Conservation (phyloP, 2,329 filamentous ascomycete genomes). For the Venturia aucupariae region DNA sequence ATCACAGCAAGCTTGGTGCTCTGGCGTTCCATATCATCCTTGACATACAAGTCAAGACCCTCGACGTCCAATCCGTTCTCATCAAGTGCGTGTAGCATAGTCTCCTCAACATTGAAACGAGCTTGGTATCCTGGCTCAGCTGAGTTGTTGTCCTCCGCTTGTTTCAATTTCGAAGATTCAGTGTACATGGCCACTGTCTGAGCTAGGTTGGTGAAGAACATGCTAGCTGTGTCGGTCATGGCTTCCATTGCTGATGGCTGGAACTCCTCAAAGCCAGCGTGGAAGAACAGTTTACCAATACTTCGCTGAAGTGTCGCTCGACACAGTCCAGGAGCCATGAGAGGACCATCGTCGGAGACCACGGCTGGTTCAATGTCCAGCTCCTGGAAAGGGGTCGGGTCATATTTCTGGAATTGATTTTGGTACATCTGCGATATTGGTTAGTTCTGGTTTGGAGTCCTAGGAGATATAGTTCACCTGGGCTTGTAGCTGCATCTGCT, state of each 20-base stretch:
- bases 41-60: conserved; percentile 73
- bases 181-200: conserved; percentile 72
- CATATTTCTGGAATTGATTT: conserved; percentile 96
- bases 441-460: conserved; percentile 34
- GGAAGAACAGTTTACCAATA: conserved; percentile 90
- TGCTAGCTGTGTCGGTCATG: conserved; percentile 77
- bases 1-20: conserved; percentile 69
- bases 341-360: conserved; percentile 75
- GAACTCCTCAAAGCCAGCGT: conserved; percentile 92
- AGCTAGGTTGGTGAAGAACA: conserved; percentile 81
- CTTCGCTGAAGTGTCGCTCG: conserved; percentile 80
- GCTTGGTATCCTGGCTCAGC: conserved; percentile 44
- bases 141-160: conserved; percentile 22
- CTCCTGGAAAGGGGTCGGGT: conserved; percentile 80
- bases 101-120: conserved; percentile 73
- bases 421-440: conserved; percentile 56
- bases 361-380: conserved; percentile 82
- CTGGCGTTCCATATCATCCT: conserved; percentile 85
- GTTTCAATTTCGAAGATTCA: conserved; percentile 37
- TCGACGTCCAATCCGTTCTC: conserved; percentile 79
- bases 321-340: conserved; percentile 76
- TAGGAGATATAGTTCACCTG: conserved; percentile 44
- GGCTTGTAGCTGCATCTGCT: conserved; percentile 98
- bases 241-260: conserved; percentile 89
- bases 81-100: conserved; percentile 74